Evolutionary conservation across 1,284 basidiomycete species (phyloP).

Genomic region (Leccinum colubrinum): DNA sequence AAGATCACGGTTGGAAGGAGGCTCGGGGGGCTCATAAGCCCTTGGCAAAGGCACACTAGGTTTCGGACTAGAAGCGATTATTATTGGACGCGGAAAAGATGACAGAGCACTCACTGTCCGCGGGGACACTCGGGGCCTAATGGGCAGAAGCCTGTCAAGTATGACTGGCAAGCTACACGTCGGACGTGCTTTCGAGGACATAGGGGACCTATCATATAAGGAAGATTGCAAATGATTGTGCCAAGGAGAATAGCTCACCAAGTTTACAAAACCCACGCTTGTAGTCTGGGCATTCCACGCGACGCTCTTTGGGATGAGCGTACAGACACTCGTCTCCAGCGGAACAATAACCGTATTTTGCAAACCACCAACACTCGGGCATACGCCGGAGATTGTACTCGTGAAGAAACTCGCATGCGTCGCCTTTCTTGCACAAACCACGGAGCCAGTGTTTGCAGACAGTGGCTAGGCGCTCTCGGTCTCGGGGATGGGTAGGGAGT

Average conservation of each 20-base stretch:
- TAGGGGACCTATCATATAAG: slow-evolving; percentile 60
- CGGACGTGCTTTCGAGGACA: slow-evolving; percentile 95
- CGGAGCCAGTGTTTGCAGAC: slow-evolving; percentile 99
- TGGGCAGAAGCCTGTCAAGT: slow-evolving; percentile 96
- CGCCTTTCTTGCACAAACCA: slow-evolving; percentile 97
- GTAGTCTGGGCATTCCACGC: slow-evolving; percentile 94
- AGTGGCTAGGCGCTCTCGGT: slow-evolving; percentile 84
- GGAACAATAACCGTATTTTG: slow-evolving; percentile 97
- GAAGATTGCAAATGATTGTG: neutral
- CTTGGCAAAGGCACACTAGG: slow-evolving; percentile 67
- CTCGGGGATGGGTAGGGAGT: slow-evolving; percentile 76
- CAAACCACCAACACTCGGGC: slow-evolving; percentile 99
- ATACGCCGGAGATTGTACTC: slow-evolving; percentile 98
- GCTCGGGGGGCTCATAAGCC: slow-evolving; percentile 78
- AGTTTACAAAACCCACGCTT: slow-evolving; percentile 93
- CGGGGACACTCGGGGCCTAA: slow-evolving; percentile 85
- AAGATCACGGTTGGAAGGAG: slow-evolving; percentile 74
- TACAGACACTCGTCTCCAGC: slow-evolving; percentile 98
- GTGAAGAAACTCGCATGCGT: slow-evolving; percentile 98
- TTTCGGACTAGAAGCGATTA: slow-evolving; percentile 56
- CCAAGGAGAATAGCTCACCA: slow-evolving; percentile 47
- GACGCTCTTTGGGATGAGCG: slow-evolving; percentile 93
- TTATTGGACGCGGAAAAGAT: slow-evolving; percentile 21
- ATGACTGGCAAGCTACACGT: slow-evolving; percentile 87
- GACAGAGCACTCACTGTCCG: slow-evolving; percentile 75